A percentile compares a stretch with the other conserved stretches of the same genome.
These are phyloP conservation scores for Potentilla sterilis DNA, from an alignment of 306 rosid species.

Conservation along the genomic window DNA sequence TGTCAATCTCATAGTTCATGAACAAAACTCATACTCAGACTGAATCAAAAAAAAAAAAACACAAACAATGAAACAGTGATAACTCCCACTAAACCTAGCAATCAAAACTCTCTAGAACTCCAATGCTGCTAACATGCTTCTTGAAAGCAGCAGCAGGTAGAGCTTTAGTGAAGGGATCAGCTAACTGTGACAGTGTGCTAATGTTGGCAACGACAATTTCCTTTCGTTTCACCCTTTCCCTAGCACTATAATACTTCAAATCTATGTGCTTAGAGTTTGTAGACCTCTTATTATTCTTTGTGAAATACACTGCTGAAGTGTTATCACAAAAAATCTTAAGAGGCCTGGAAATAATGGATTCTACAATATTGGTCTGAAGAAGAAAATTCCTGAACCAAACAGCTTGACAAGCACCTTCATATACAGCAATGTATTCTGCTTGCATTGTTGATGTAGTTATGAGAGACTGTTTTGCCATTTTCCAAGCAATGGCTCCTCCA, in stretches of 20 bases:
- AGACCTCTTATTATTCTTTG: background rate
- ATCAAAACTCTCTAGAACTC: background rate
- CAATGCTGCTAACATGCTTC: background rate
- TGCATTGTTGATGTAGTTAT: background rate
- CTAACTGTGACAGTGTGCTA: background rate
- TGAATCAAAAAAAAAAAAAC: too few species aligned
- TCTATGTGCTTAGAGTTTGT: background rate
- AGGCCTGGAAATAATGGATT: background rate
- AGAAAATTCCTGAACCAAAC: background rate
- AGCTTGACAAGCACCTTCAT: background rate
- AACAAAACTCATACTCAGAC: too few species aligned
- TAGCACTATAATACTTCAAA: background rate
- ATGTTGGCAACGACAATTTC: background rate
- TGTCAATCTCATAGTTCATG: too few species aligned
- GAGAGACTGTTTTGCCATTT: background rate
- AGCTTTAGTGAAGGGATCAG: background rate
- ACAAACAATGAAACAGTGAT: too few species aligned
- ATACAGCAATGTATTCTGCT: background rate
- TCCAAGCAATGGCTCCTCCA: background rate
- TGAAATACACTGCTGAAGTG: background rate
- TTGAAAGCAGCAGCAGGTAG: background rate
- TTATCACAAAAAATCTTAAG: background rate
- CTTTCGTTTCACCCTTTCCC: background rate
- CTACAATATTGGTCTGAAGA: background rate
- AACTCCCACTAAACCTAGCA: background rate